Evolutionary conservation across 2,329 filamentous ascomycete genomes (phyloP).

Genomic region (Venturia oleaginea): DNA sequence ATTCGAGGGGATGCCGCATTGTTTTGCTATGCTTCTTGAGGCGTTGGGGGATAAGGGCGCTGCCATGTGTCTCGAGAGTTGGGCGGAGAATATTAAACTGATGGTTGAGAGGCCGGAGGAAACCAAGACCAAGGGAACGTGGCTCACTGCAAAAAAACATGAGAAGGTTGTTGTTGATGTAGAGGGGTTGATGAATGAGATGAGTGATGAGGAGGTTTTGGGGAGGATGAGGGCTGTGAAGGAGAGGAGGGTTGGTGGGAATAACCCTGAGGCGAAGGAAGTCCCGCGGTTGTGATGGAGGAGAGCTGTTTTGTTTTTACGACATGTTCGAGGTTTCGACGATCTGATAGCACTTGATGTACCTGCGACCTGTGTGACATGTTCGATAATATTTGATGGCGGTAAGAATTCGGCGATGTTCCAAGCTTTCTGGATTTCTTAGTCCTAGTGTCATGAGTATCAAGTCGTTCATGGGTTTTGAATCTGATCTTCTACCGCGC

Average conservation of each 20-base stretch:
- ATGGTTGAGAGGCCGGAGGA: slow-evolving; percentile 21
- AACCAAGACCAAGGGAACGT: slow-evolving; percentile 20
- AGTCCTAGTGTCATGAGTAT: too few species aligned
- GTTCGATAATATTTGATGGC: too few species aligned
- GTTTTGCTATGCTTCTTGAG: slow-evolving; percentile 44
- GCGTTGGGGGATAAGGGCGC: slow-evolving; percentile 18
- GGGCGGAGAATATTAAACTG: slow-evolving; percentile 25
- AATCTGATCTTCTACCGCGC: too few species aligned
- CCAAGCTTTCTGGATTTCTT: too few species aligned
- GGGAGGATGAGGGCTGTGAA: slow-evolving; percentile 21
- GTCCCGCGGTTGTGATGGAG: background rate
- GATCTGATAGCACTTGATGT: too few species aligned
- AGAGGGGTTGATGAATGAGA: slow-evolving; percentile 19
- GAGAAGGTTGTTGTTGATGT: slow-evolving; percentile 23
- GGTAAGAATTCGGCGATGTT: too few species aligned
- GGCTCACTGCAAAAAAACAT: slow-evolving; percentile 25
- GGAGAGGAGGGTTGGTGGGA: background rate
- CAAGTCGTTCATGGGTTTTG: too few species aligned
- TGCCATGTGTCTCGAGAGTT: slow-evolving; percentile 28
- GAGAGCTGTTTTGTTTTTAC: background rate
- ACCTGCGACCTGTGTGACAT: too few species aligned
- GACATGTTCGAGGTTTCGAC: too few species aligned
- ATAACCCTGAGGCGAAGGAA: background rate
- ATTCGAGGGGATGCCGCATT: slow-evolving; percentile 75
- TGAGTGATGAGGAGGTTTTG: slow-evolving; percentile 25